phyloP scores from a whole-genome alignment of 2,329 filamentous ascomycete genomes.

The Pestalotiopsis sp. region DNA sequence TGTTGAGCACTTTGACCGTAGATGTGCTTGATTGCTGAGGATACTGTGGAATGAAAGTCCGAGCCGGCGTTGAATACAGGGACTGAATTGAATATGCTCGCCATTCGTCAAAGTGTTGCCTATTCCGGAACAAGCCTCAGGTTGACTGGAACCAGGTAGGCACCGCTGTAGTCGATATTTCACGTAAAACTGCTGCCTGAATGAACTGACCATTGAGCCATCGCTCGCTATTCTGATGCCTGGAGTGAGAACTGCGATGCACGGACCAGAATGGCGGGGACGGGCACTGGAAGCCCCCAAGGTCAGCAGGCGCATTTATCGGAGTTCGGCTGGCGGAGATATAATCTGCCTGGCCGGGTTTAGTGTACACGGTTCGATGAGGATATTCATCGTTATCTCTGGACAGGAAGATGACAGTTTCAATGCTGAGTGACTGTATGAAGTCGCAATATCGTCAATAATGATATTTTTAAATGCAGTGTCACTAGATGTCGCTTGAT shows the following conservation, averaged over 20 bases:
- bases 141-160: neutral
- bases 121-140: neutral
- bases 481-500: too few species aligned
- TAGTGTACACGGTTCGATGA: too few species aligned
- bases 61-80: too few species aligned
- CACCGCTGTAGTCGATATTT: neutral
- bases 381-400: too few species aligned
- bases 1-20: neutral
- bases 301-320: neutral
- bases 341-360: neutral
- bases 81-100: neutral
- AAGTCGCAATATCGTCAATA: too few species aligned
- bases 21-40: neutral
- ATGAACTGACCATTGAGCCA: neutral
- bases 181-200: neutral
- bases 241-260: neutral
- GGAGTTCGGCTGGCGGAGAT: neutral
- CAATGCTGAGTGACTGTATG: too few species aligned
- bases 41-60: neutral
- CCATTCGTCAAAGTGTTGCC: neutral
- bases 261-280: neutral
- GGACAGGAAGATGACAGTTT: too few species aligned
- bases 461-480: too few species aligned
- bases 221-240: conserved; percentile 5
- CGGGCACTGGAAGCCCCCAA: neutral